Base-by-base conservation (phyloP, 192 early-diverging fungal genomes). In the Umbelopsis isabellina region DNA sequence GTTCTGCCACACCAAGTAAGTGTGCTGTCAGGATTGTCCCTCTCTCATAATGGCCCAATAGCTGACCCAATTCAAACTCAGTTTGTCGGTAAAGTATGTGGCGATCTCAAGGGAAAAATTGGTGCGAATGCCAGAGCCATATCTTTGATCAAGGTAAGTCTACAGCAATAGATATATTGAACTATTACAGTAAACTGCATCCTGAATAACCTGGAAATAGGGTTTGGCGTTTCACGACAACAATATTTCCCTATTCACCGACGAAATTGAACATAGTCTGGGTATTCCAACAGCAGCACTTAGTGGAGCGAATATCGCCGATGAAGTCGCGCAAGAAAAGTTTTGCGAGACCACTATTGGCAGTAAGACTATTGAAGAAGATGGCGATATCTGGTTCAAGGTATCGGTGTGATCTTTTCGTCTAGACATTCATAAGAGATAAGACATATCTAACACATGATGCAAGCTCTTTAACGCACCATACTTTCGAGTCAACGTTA, bases 321-420 rank as follows among this genome's bases (percentile, higher is more conserved):
- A 86, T 72, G 97, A 97, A 76, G 92, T 99, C 33, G 95, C 96
- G 1, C 86, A 89, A 73, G 94, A 97, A 66, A 84, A 94, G 72
- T 97, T 97, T 81, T 93, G 92, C 79, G 97, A 99, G 71, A 91
- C 94, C 2, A 99, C 97, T 0, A 93, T 97, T 67, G 97, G 92
- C 21, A 93, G 87, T 77, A 73, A 76, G 46, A 83, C 87, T 44
- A 71, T 69, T 11, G 76, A 81, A 37, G 92, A 95, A 70, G 93
- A 97, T 70, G 97, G 91, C 30, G 83, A 68, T 18, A 46, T 73
- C 2, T 74, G 50, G 27, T 45, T 52, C 41, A 70, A 70, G 52
- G 69, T 70, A 61, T n/a, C 21, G 13, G n/a, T 35, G 44, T 44
- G 21, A 8, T 64, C 30, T 25, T 15, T 10, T 68, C 0, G 25